Base-by-base conservation (phyloP, 164 flowering plant species). In the Magnolia kwangsiensis region DNA sequence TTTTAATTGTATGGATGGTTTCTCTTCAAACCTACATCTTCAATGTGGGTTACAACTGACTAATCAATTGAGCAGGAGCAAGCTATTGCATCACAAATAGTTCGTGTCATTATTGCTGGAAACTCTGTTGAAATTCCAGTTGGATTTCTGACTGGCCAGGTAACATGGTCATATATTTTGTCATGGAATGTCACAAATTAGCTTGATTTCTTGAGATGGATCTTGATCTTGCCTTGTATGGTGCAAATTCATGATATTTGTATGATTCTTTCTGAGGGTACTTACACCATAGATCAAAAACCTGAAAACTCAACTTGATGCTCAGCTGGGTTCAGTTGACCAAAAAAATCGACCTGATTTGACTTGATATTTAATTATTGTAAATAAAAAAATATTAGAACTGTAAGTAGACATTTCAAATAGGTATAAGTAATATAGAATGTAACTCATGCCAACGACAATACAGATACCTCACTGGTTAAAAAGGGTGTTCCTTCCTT, bases 71-170 rank as follows among this genome's bases (percentile, higher is more conserved):
- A 76, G 59, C 87, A 92, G 99, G 98, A 91, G 78, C 97, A 91
- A 87, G 74, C 77, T 51, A 80, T 88, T 82, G 95, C 99, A 78
- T 91, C 98, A 67, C 80, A 91, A 78, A 91, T 96, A 75, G 94
- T 93, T 80, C 96, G 84, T 81, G 88, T 94, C 4, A 92, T 96
- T 63, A 87, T 94, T 88, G 92, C 95, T 79, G 99, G 98, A 73
- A 92, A 93, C 78, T 96, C 98, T 80, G 89, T 96, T 71, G 91
- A 91, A 71, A 72, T 87, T 72, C 87, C 90, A 6, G 81, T 27
- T 61, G 94, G 88, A 68, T 89, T 88, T 80, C 83, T 91, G 66
- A 91, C 88, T 79, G 96, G 97, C 77, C 97, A 91, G 96, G 98
- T 93, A 75, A 71, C 11, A 21, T 29, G 11, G 11, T 8, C 10